Evolutionary conservation across 352 stramenopile species (phyloP), one percentile per base, ranked within the genome.

Genomic region (Phytophthora rubi): DNA sequence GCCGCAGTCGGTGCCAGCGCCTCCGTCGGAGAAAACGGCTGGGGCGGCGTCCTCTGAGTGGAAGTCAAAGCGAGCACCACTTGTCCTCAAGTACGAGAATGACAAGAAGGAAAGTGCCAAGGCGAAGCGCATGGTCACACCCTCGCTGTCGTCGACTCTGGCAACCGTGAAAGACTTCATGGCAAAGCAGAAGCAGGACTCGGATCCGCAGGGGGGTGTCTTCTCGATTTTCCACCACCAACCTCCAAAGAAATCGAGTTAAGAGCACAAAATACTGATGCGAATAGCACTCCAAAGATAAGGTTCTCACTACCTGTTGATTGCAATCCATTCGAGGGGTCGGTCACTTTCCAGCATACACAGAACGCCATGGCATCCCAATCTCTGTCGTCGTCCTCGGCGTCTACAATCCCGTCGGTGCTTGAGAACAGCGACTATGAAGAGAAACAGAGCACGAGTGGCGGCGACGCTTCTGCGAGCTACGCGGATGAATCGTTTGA

Each of bases 41-140:
- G 39, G 49, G 21, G 49, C 37, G n/a, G 49, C 33, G 26, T 18
- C 55, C 10, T 59, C 65, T 3, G 51, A 64, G 13, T 54, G 33
- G 59, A 73, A 73, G 35, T 54, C 51, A 12, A 74, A 63, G 39
- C 35, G 33, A 55, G 35, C 18, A 39, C 42, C 67, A n/a, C 56
- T 78, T n/a, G 66, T 78, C 23, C 66, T 78, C 61, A 63, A 78
- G 53, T 78, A 78, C 62, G 71, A 78, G 47, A 35, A 45, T 6
- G 71, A 66, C 23, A 71, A 68, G n/a, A 78, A 72, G 21, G 55
- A 30, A 16, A 62, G 28, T 12, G 26, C 53, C 23, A 69, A 66
- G 21, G 49, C 52, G 6, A 78, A 67, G n/a, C 62, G 56, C 2
- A 48, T 44, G 35, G 16, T 54, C 2, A 52, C 62, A 44, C 44